These are phyloP conservation scores for Lentinula boryana DNA, from an alignment of 768 basidiomycete genomes.

Conservation along the genomic window DNA sequence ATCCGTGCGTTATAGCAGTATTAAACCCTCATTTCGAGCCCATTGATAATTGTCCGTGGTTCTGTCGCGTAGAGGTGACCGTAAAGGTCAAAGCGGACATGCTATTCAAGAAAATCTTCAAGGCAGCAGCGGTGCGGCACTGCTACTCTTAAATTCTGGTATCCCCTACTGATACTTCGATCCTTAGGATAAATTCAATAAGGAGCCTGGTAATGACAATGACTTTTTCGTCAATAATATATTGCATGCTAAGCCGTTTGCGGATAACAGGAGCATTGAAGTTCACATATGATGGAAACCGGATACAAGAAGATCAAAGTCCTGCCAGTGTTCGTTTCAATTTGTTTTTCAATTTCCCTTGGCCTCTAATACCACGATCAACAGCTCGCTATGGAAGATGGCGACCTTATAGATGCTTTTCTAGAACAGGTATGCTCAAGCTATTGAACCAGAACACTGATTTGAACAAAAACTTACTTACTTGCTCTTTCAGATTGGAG, in stretches of 20 bases:
- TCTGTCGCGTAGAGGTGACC: constrained; percentile 41
- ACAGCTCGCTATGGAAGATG: constrained; percentile 57
- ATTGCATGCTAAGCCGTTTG: neutral
- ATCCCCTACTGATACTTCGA: neutral
- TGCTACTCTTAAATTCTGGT: neutral
- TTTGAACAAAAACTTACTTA: neutral
- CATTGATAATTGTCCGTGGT: constrained; percentile 3
- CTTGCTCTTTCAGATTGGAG: neutral
- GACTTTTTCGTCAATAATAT: neutral
- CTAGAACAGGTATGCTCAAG: constrained; percentile 33
- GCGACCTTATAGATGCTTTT: constrained; percentile 56
- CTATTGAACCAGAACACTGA: too few relatives aligned
- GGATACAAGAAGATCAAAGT: constrained; percentile 42
- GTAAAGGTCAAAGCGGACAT: constrained; percentile 63
- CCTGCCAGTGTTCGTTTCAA: constrained; percentile 41
- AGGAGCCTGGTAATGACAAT: constrained; percentile 40
- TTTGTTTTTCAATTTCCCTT: neutral
- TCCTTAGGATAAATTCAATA: constrained; percentile 49
- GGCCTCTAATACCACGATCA: neutral
- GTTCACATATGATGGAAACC: constrained; percentile 50
- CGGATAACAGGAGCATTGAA: constrained; percentile 49
- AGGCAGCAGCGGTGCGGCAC: constrained; percentile 54
- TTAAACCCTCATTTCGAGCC: neutral
- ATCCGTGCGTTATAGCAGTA: constrained; percentile 32
- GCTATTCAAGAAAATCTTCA: constrained; percentile 62